Base-by-base conservation (phyloP, 1,284 basidiomycete species). In the Golubevia sp. region DNA sequence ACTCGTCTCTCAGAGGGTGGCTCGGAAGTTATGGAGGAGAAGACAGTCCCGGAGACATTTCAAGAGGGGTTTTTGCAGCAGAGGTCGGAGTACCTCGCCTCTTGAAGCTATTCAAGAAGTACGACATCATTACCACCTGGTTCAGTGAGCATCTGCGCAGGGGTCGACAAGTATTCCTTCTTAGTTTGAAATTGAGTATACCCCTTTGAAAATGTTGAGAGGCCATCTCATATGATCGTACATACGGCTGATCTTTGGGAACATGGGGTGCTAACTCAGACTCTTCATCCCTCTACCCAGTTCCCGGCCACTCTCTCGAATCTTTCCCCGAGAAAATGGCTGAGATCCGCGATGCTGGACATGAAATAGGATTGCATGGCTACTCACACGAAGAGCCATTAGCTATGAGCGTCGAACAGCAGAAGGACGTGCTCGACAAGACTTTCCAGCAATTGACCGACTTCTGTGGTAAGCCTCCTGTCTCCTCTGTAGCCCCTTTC, bases 401-500 rank as follows among this genome's bases (percentile, higher is more conserved):
- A 0, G 80, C 87, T 2, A 87, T 92, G 87, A 87, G 86, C 0
- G 67, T 88, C 1, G 85, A 90, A 66, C 91, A 92, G 74, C 91
- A 92, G 76, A 87, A 87, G 55, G 90, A 90, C 66, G 89, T 92
- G 58, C 85, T 92, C 49, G 88, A 91, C 61, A 86, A 90, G 73
- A 92, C 91, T 0, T 87, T 87, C 81, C 84, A 88, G 15, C 86
- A 90, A 30, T 84, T 92, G 57, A 91, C 90, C 2, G 85, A 88
- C 4, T 92, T 92, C 79, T 90, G 89, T 75, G 86, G 88, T 61
- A 85, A 88, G 24, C 86, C 90, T 18, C 91, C 91, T 0, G 88
- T 88, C 75, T 88, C 89, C 15, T 86, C 86, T 61, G 90, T 91
- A 38, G 90, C 90, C 7, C 90, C 91, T 0, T 92, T 90, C 90